phyloP scores from a whole-genome alignment of 768 basidiomycete genomes.

The Trametes cingulata region DNA sequence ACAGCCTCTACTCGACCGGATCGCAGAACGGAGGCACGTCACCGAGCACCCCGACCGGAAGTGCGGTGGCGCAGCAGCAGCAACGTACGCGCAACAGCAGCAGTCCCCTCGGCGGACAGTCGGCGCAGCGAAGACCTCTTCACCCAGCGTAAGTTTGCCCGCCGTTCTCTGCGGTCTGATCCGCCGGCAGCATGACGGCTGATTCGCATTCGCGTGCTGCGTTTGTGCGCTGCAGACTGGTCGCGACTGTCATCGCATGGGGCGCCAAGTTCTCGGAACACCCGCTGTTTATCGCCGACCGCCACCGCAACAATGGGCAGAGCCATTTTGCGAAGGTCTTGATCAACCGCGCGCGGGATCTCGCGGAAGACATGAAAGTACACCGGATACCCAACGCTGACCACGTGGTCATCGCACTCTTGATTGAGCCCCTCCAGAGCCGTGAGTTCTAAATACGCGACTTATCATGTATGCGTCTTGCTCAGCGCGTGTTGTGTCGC shows the following conservation, averaged over 20 bases:
- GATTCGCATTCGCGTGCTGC: neutral
- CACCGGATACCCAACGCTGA: conserved; percentile 78
- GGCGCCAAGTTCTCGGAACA: conserved; percentile 95
- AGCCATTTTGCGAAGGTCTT: conserved; percentile 77
- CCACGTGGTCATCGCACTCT: conserved; percentile 77
- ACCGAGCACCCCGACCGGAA: conserved; percentile 24
- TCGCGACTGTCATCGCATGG: conserved; percentile 89
- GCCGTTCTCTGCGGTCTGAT: neutral
- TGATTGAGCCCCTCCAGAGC: conserved; percentile 84
- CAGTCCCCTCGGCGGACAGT: conserved; percentile 16
- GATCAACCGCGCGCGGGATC: conserved; percentile 78
- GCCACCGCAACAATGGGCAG: conserved; percentile 61
- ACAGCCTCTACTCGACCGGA: conserved; percentile 29
- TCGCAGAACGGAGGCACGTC: conserved; percentile 20
- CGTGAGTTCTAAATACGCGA: conserved; percentile 57
- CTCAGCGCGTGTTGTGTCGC: conserved; percentile 9
- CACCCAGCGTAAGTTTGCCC: conserved; percentile 31
- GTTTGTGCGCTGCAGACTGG: conserved; percentile 43
- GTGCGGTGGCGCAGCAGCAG: conserved; percentile 14
- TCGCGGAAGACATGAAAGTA: conserved; percentile 85
- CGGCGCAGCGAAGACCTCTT: conserved; percentile 24
- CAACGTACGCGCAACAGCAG: conserved; percentile 20
- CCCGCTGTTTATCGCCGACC: conserved; percentile 76
- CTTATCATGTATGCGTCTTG: neutral
- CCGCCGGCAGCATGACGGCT: conserved; percentile 1